These are phyloP conservation scores for Deinandra increscens DNA, from an alignment of 129 eudicot species.

Conservation along the genomic window DNA sequence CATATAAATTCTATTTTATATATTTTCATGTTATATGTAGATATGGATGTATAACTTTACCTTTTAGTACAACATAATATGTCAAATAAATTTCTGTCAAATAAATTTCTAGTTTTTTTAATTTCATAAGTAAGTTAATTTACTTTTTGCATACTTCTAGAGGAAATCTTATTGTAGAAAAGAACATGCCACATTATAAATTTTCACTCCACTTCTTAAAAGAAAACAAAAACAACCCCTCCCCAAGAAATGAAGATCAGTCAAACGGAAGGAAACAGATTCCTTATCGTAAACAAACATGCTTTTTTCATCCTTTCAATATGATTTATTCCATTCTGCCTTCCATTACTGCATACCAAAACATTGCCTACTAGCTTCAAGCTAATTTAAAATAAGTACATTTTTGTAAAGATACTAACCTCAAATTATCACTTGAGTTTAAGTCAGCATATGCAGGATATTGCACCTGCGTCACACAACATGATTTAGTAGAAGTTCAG, in stretches of 20 bases:
- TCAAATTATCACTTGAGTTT: conserved; percentile 47
- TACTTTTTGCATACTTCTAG: not conserved
- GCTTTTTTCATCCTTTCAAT: no score
- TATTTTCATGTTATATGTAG: not conserved
- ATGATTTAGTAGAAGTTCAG: conserved; percentile 9
- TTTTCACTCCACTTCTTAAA: not conserved
- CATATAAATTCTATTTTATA: not conserved
- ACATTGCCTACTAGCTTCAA: not conserved
- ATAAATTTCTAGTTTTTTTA: not conserved
- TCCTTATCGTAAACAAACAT: no score
- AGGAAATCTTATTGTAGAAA: not conserved
- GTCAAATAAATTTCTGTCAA: not conserved
- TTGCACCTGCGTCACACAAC: conserved; percentile 53
- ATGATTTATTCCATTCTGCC: not conserved
- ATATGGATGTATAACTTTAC: not conserved
- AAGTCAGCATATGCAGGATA: conserved; percentile 69
- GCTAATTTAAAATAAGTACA: not conserved
- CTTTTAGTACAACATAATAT: not conserved
- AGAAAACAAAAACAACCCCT: not conserved
- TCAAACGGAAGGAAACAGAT: not conserved
- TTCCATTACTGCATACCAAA: not conserved
- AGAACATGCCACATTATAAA: not conserved
- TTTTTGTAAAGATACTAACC: conserved; percentile 42
- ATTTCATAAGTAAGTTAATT: not conserved
- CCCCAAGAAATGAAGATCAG: not conserved